Conservation (phyloP, 2,329 filamentous ascomycete species). For the Fusarium coicis region DNA sequence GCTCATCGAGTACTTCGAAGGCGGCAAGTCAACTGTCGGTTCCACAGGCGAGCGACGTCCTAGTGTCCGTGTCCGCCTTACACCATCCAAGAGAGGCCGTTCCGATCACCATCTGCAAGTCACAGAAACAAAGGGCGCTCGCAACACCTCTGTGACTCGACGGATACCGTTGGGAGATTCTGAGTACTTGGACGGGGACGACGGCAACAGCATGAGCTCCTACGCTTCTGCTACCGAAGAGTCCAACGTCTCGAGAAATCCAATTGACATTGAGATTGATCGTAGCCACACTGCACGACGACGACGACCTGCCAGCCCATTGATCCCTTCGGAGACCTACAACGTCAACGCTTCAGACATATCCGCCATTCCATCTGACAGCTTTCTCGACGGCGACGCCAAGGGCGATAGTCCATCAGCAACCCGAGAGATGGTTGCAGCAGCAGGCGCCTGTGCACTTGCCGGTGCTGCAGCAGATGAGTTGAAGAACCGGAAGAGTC, state of each 20-base stretch:
- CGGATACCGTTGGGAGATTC: conserved; percentile 64
- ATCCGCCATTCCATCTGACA: conserved; percentile 76
- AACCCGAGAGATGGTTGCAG: conserved; percentile 51
- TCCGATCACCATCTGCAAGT: conserved; percentile 85
- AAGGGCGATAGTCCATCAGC: conserved; percentile 57
- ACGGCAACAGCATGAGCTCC: conserved; percentile 75
- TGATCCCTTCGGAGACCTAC: conserved; percentile 71
- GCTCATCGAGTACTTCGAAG: conserved; percentile 95
- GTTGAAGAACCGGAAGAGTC: conserved; percentile 57
- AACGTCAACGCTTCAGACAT: conserved; percentile 82
- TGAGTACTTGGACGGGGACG: conserved; percentile 62
- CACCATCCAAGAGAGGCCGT: conserved; percentile 74
- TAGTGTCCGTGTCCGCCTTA: conserved; percentile 82
- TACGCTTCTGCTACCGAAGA: conserved; percentile 83
- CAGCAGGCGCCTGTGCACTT: conserved; percentile 48
- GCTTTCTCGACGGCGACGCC: conserved; percentile 66
- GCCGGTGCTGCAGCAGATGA: conserved; percentile 56
- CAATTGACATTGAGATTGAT: conserved; percentile 91
- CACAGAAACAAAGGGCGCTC: conserved; percentile 79
- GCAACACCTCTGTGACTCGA: conserved; percentile 70
- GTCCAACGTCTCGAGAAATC: conserved; percentile 79
- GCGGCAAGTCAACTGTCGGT: conserved; percentile 68
- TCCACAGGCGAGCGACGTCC: conserved; percentile 75
- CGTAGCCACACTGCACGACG: conserved; percentile 59
- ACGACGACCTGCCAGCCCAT: conserved; percentile 74